Base-by-base conservation (phyloP, 2,329 filamentous ascomycete species). In the Venturia aucupariae region DNA sequence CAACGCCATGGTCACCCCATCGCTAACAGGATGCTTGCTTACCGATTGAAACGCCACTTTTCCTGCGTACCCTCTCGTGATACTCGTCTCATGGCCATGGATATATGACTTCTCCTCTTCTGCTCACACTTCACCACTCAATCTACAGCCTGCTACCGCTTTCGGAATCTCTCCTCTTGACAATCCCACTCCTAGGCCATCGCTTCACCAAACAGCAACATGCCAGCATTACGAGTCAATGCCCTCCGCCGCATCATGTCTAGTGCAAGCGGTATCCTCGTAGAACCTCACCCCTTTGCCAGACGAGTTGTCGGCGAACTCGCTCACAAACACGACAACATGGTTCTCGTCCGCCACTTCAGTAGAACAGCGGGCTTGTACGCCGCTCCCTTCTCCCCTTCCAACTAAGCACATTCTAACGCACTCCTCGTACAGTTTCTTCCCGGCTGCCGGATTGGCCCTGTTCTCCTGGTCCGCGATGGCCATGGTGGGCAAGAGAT, bases 341-440 rank as follows among this genome's bases (percentile, higher is more conserved):
- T 42, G 35, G 57, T 60, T 22, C 57, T 60, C 11, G 32, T 60
- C 32, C 32, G 57, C 32, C 57, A 60, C 39, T 60, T 60, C 32
- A 42, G 57, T 22, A 32, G 57, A 60, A 39, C 57, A 4, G 57
- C 57, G 24, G 19, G 32, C 10, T 35, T 60, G 35, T 60, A 17
- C 22, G 57, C 22, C 17, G 15, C 54, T 15, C 10, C 11, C n/a
- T 2, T 32, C 48, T 15, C 24, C 48, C n/a, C n/a, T 17, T 10
- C 27, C 48, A 54, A 4, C 48, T 4, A 54, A 54, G 13, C 46
- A 51, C 24, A 27, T 30, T 15, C 48, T 54, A 32, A 54, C 48
- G 19, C 4, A 22, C n/a, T 22, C 17, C 48, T 15, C 13, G 24
- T 5, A 54, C 17, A 54, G 48, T 13, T 54, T 30, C 24, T 54